These are phyloP conservation scores for Colletotrichum agaves DNA, from an alignment of 2,329 filamentous ascomycete species.

Conservation along the genomic window DNA sequence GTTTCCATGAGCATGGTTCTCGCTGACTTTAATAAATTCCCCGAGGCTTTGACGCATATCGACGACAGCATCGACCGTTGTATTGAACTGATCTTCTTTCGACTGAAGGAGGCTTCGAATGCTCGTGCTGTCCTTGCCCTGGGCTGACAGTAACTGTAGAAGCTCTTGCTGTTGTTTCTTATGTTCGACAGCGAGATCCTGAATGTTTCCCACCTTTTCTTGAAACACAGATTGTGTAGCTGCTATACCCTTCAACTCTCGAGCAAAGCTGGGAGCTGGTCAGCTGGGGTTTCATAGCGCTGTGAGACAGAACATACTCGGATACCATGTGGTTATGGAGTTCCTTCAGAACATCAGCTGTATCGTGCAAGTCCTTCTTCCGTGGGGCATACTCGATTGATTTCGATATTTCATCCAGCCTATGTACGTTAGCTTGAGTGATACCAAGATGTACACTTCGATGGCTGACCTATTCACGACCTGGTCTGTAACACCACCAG, in stretches of 20 bases:
- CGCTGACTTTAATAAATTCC: background rate
- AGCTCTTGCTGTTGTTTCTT: background rate
- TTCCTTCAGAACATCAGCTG: background rate
- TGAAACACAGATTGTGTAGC: background rate
- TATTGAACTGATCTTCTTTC: background rate
- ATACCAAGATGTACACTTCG: background rate
- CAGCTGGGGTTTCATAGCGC: background rate
- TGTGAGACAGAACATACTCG: background rate
- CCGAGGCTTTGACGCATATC: background rate
- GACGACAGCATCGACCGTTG: background rate
- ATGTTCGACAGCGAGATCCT: constrained; percentile 1
- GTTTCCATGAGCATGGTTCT: background rate
- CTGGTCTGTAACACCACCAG: background rate
- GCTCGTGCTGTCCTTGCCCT: constrained; percentile 8
- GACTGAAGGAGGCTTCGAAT: constrained; percentile 16
- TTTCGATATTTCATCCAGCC: constrained; percentile 11
- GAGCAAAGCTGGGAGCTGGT: background rate
- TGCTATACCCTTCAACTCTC: background rate
- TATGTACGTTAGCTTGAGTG: background rate
- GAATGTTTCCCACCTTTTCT: constrained; percentile 6
- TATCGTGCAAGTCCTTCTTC: background rate
- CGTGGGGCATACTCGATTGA: background rate
- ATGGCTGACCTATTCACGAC: constrained; percentile 1
- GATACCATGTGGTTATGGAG: constrained; percentile 10
- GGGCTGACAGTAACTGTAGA: constrained; percentile 28